phyloP scores from a whole-genome alignment of 148 eudicot genomes.

The Chenopodium berlandieri region DNA sequence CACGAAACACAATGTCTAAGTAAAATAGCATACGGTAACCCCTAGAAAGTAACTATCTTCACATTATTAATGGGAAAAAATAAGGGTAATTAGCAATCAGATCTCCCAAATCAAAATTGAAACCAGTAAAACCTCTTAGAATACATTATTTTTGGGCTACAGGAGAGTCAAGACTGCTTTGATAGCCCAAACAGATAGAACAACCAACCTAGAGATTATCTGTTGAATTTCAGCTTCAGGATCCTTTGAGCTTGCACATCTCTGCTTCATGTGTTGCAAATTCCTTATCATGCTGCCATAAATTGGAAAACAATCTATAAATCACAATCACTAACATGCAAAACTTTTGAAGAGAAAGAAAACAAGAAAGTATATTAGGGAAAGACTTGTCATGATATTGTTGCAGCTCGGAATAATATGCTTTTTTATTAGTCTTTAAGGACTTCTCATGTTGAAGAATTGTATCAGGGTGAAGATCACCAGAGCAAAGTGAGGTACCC shows the following conservation, averaged over 20 bases:
- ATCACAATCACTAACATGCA: slow-evolving; percentile 6
- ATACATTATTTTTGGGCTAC: neutral
- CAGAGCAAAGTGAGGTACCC: slow-evolving; percentile 70
- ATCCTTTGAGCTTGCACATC: slow-evolving; percentile 61
- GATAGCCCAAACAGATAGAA: neutral
- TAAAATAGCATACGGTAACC: neutral
- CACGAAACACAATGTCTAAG: neutral
- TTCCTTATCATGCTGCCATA: slow-evolving; percentile 72
- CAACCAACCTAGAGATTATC: slow-evolving; percentile 55
- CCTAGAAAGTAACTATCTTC: neutral
- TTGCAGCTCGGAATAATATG: slow-evolving; percentile 61
- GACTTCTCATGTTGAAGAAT: slow-evolving; percentile 50
- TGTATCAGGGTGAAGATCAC: slow-evolving; percentile 79
- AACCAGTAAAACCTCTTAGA: neutral
- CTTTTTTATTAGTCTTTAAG: slow-evolving; percentile 58
- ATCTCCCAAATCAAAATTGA: neutral
- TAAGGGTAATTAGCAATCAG: neutral
- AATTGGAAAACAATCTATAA: slow-evolving; percentile 20
- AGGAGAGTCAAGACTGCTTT: neutral
- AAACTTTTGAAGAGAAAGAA: neutral
- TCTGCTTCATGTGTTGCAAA: slow-evolving; percentile 68
- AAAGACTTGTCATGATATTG: slow-evolving; percentile 74
- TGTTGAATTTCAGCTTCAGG: slow-evolving; percentile 55
- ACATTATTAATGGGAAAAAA: neutral
- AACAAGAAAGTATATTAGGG: neutral